phyloP scores from a whole-genome alignment of 768 basidiomycete species.

The Coprinellus micaceus region DNA sequence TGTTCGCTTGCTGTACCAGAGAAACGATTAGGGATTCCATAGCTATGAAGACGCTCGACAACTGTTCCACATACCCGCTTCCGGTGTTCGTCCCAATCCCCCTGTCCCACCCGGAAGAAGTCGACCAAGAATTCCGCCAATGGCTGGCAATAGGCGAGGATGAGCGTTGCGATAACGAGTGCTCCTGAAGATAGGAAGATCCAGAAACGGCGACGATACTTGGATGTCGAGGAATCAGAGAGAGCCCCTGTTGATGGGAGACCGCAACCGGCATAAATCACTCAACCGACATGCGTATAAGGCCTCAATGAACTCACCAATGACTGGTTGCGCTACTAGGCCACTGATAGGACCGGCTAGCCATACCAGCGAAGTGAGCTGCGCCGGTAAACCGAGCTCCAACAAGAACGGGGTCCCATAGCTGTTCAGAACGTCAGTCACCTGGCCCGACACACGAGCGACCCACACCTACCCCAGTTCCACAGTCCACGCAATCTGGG shows the following conservation, averaged over 20 bases:
- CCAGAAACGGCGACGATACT: conserved; percentile 91
- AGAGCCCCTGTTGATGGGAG: conserved; percentile 77
- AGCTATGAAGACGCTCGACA: neutral
- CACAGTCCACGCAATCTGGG: conserved; percentile 93
- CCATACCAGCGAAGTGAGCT: conserved; percentile 94
- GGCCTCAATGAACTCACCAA: conserved; percentile 54
- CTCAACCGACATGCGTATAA: conserved; percentile 18
- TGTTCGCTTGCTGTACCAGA: conserved; percentile 45
- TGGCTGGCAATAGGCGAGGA: conserved; percentile 78
- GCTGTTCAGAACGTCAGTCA: conserved; percentile 36
- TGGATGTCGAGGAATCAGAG: conserved; percentile 89
- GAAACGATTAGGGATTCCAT: neutral
- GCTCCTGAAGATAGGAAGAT: conserved; percentile 83
- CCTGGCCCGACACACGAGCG: neutral
- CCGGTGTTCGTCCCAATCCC: conserved; percentile 84
- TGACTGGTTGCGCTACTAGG: conserved; percentile 93
- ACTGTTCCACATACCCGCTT: conserved; percentile 46
- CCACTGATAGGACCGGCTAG: conserved; percentile 93
- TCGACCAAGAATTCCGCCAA: conserved; percentile 76
- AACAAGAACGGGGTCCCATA: conserved; percentile 95
- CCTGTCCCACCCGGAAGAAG: conserved; percentile 66
- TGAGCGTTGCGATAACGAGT: conserved; percentile 72
- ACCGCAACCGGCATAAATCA: conserved; percentile 24
- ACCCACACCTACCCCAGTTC: conserved; percentile 72
- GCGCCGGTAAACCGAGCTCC: conserved; percentile 66